Evolutionary conservation across 192 early-diverging fungal genomes (phyloP).

Genomic region (Gamsiella multidivaricata): DNA sequence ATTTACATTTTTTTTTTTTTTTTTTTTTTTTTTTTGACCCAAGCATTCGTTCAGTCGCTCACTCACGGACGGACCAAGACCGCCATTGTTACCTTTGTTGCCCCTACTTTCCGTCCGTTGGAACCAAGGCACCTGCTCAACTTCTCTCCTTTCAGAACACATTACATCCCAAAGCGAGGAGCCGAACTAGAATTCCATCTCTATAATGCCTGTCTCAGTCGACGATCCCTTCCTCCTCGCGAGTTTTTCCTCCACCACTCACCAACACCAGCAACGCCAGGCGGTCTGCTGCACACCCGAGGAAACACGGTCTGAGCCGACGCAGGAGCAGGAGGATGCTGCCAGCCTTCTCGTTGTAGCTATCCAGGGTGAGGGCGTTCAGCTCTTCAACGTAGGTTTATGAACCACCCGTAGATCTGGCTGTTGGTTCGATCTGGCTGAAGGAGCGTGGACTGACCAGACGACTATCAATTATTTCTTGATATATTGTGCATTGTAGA

Average conservation of each 20-base stretch:
- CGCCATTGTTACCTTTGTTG: background rate
- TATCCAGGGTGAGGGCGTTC: conserved; percentile 62
- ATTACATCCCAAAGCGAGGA: background rate
- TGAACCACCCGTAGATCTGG: too few relatives aligned
- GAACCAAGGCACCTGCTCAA: background rate
- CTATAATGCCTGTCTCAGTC: conserved; percentile 58
- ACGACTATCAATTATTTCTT: background rate
- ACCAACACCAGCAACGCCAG: conserved; percentile 35
- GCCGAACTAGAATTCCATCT: background rate
- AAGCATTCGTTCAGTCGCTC: background rate
- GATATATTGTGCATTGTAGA: conserved; percentile 31
- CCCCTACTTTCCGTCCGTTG: background rate
- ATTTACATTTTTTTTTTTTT: background rate
- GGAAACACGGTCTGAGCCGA: conserved; percentile 8
- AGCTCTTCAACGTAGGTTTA: conserved; percentile 61
- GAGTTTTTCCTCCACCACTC: conserved; percentile 56
- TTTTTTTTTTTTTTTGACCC: background rate
- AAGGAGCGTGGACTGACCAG: background rate
- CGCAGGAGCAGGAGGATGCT: conserved; percentile 5
- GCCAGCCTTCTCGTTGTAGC: conserved; percentile 56
- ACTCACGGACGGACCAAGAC: too few relatives aligned
- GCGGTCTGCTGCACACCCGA: conserved; percentile 34
- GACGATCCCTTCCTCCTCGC: conserved; percentile 63
- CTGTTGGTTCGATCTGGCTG: background rate
- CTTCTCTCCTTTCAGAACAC: background rate